phyloP scores from a whole-genome alignment of 2,329 filamentous ascomycete genomes.

The Falciphora oryzae region DNA sequence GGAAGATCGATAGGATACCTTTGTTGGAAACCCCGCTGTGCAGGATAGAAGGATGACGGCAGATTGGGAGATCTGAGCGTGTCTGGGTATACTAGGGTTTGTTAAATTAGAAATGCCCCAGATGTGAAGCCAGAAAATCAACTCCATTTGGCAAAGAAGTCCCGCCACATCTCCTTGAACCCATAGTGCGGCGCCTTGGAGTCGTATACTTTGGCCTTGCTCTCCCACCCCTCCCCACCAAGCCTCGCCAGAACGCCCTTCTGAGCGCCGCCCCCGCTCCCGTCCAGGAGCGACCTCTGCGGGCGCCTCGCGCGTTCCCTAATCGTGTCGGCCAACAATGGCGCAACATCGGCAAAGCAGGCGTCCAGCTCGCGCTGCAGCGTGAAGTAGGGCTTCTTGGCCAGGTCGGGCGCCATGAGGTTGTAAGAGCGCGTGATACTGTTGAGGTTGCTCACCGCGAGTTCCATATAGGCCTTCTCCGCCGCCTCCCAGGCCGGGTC shows the following conservation, averaged over 20 bases:
- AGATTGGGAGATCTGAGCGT: neutral
- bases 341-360: slow-evolving; percentile 84
- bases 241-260: slow-evolving; percentile 59
- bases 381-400: slow-evolving; percentile 87
- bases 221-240: slow-evolving; percentile 40
- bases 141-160: slow-evolving; percentile 49
- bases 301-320: slow-evolving; percentile 55
- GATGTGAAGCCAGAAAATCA: neutral
- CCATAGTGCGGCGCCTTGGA: slow-evolving; percentile 73
- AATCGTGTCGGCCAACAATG: slow-evolving; percentile 66
- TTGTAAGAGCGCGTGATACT: slow-evolving; percentile 81
- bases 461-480: slow-evolving; percentile 68
- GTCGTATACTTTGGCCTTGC: slow-evolving; percentile 63
- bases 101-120: neutral
- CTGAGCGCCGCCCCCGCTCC: slow-evolving; percentile 32
- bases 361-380: slow-evolving; percentile 74
- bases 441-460: slow-evolving; percentile 76
- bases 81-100: no score
- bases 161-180: slow-evolving; percentile 82
- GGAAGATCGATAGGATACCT: neutral
- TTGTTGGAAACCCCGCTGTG: neutral
- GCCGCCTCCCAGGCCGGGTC: slow-evolving; percentile 69
- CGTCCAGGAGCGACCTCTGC: slow-evolving; percentile 29
- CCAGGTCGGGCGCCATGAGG: slow-evolving; percentile 84
- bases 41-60: neutral